Conservation (phyloP, 73 alveolate species). For the Halteria grandinella region DNA sequence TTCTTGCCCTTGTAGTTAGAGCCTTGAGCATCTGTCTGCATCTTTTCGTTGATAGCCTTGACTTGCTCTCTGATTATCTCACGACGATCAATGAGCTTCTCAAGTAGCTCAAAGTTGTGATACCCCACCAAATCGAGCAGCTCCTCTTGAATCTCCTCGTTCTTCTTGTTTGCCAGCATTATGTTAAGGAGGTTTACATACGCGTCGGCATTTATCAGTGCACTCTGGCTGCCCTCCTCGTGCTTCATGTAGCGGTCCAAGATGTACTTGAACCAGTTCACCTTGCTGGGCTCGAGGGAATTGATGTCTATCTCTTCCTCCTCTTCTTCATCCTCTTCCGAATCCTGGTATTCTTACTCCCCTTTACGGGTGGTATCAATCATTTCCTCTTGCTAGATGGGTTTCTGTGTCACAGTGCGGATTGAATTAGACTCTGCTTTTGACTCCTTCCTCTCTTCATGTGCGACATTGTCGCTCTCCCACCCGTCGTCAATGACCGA, state of each 20-base stretch:
- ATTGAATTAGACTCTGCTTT: background rate
- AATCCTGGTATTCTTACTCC: background rate
- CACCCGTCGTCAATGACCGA: background rate
- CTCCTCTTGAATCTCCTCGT: slow-evolving; percentile 71
- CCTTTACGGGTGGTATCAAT: slow-evolving; percentile 1
- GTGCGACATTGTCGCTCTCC: background rate
- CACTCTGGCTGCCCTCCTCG: slow-evolving; percentile 28
- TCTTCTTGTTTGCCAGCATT: slow-evolving; percentile 27
- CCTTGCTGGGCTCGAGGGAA: slow-evolving; percentile 48
- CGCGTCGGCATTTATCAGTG: slow-evolving; percentile 30
- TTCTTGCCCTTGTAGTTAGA: slow-evolving; percentile 32
- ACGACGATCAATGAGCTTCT: slow-evolving; percentile 60
- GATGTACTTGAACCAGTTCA: slow-evolving; percentile 68
- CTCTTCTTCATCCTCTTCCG: slow-evolving; percentile 2
- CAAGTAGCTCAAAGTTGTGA: slow-evolving; percentile 69
- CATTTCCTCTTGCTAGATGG: background rate
- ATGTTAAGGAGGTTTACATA: slow-evolving; percentile 49
- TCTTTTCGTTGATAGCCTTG: slow-evolving; percentile 15
- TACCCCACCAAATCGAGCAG: slow-evolving; percentile 69
- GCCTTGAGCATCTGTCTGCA: slow-evolving; percentile 24
- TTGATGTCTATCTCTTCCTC: slow-evolving; percentile 21
- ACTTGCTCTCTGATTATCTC: slow-evolving; percentile 44
- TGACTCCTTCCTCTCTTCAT: background rate
- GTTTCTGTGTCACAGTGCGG: background rate
- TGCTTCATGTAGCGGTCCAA: slow-evolving; percentile 25